Evolutionary conservation across 208 protist species (phyloP).

Genomic region (Acanthamoeba healyi): DNA sequence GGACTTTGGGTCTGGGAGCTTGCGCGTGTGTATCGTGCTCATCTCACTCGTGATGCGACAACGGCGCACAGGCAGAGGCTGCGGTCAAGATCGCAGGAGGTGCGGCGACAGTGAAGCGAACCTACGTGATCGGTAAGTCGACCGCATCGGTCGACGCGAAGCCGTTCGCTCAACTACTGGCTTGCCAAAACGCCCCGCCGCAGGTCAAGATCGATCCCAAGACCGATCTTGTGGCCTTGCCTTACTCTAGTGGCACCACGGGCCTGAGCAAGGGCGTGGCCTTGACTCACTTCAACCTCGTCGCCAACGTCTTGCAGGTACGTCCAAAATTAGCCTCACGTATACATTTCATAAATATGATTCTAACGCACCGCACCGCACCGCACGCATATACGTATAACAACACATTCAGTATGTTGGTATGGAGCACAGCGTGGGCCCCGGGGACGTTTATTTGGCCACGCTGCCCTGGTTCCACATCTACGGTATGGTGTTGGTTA

Average conservation of each 20-base stretch:
- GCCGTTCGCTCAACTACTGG: not conserved
- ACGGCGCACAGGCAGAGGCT: not conserved
- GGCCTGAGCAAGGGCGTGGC: constrained; percentile 96
- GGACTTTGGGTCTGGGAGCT: not conserved
- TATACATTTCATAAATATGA: constrained; percentile 77
- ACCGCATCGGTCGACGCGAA: not conserved
- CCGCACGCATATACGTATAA: not conserved
- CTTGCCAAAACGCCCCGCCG: not conserved
- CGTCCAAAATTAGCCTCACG: constrained; percentile 80
- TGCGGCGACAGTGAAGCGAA: not conserved
- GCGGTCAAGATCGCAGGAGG: not conserved
- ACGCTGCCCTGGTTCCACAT: constrained; percentile 92
- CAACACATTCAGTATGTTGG: constrained; percentile 57
- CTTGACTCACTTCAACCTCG: constrained; percentile 95
- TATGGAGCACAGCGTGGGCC: not conserved
- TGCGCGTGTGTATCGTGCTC: not conserved
- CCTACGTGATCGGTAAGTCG: not conserved
- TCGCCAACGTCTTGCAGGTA: constrained; percentile 92
- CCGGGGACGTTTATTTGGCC: constrained; percentile 83
- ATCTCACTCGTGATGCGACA: not conserved
- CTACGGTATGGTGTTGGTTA: constrained; percentile 90
- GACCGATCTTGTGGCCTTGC: constrained; percentile 9
- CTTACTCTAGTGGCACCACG: constrained; percentile 90
- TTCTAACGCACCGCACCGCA: no score
- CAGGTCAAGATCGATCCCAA: constrained; percentile 63